A percentile compares a stretch with the other conserved stretches of the same genome.
Conservation (phyloP, 2,329 filamentous ascomycete species). For the Metarhizium anisopliae region DNA sequence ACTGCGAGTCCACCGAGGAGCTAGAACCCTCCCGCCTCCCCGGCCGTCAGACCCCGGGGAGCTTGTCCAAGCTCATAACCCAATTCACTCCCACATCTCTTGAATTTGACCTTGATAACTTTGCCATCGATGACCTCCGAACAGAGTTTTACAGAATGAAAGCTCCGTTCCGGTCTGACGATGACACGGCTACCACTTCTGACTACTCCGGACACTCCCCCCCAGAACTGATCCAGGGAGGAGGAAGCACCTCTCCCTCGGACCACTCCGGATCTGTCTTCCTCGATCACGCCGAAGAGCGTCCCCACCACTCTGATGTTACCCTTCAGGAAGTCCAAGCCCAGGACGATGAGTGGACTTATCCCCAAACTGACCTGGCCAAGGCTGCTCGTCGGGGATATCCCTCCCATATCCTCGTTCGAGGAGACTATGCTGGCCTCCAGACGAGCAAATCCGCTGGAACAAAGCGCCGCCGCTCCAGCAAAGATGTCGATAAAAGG, state of each 20-base stretch:
- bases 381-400: conserved; percentile 22
- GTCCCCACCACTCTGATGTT: conserved; percentile 18
- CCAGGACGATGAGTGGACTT: conserved; percentile 32
- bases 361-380: conserved; percentile 25
- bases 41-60: conserved; percentile 18
- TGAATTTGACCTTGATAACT: conserved; percentile 15
- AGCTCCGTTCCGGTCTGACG: conserved; percentile 22
- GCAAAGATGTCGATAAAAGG: conserved; percentile 24
- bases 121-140: conserved; percentile 22
- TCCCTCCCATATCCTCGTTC: conserved; percentile 22
- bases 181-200: conserved; percentile 22
- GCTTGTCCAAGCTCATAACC: conserved; percentile 25
- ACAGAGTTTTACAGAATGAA: conserved; percentile 25
- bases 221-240: conserved; percentile 27
- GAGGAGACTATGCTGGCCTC: conserved; percentile 17
- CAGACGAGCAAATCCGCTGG: conserved; percentile 16
- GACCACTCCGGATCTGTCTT: conserved; percentile 28
- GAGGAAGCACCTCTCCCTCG: conserved; percentile 30
- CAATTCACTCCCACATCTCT: conserved; percentile 23
- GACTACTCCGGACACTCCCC: conserved; percentile 29
- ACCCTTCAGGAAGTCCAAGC: conserved; percentile 26
- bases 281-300: conserved; percentile 21
- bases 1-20: conserved; percentile 23
- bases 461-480: conserved; percentile 27
- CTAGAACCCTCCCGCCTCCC: conserved; percentile 21